Base-by-base conservation (phyloP, 805 yeast genomes). In the Teunomyces funiuensis region DNA sequence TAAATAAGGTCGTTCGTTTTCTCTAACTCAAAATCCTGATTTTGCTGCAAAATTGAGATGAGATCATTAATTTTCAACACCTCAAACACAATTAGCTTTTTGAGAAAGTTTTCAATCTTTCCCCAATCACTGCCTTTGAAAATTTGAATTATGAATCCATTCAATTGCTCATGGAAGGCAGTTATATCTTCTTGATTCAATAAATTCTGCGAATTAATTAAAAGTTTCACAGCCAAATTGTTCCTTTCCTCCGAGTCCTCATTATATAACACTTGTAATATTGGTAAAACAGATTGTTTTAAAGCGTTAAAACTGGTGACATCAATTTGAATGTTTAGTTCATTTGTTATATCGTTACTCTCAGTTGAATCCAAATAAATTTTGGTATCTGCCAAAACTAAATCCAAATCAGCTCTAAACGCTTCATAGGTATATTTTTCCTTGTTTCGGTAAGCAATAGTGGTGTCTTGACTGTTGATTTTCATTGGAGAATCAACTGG, bases 401-500 rank as follows among this genome's bases (percentile, higher is more conserved):
- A 34, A 15, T 58, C 57, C 27, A 68, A 51, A 30, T 64, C 68
- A 11, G 47, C 47, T 23, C 56, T 51, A 40, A 69, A 66, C 7
- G 52, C 56, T 10, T 50, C 54, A 3, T 50, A 47, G 1, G 60
- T 49, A 30, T 54, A 59, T 3, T 37, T 34, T 18, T 57, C 61
- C 6, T 52, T 53, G 6, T 43, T 47, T 26, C 15, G 13, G n/a
- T 31, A 31, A 4, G 17, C 17, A n/a, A 34, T 34, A 6, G 46
- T 51, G 13, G 44, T 47, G 3, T 52, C 54, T 2, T 49, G 54
- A 0, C 55, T 48, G 34, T 49, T 55, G 2, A 65, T 55, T 27
- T 57, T 61, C 59, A 68, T 52, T 0, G 74, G 74, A 1, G 72
- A 62, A 6, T 66, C 73, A 31, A 40, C 39, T 3, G 40, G 34